phyloP scores from a whole-genome alignment of 768 basidiomycete genomes.

The Agrocybe praecox region DNA sequence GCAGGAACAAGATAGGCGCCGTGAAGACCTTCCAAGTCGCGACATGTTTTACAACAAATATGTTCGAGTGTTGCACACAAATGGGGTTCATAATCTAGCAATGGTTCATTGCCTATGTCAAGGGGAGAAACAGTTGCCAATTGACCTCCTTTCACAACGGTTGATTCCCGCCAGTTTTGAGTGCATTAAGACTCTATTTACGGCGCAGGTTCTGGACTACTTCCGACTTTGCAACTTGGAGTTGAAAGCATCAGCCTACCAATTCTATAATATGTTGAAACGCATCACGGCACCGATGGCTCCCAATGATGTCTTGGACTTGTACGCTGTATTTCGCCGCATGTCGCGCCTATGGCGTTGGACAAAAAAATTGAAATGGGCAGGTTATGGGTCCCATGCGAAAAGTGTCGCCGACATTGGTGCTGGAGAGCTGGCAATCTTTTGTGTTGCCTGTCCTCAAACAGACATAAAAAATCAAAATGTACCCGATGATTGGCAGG shows the following conservation, averaged over 20 bases:
- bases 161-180: conserved; percentile 1
- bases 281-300: conserved; percentile 1
- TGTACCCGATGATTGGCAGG: too few species aligned
- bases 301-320: neutral
- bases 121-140: neutral
- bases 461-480: too few species aligned
- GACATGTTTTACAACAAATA: conserved; percentile 9
- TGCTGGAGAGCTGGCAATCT: too few species aligned
- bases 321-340: conserved; percentile 5
- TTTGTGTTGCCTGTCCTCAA: too few species aligned
- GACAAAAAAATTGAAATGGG: conserved; percentile 13
- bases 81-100: conserved; percentile 2
- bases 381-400: neutral
- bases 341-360: conserved; percentile 11
- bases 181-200: neutral
- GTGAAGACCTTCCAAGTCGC: neutral
- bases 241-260: conserved; percentile 5
- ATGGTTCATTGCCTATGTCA: neutral
- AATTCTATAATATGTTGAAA: neutral
- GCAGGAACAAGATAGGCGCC: neutral
- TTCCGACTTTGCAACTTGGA: conserved; percentile 3
- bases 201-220: neutral
- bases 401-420: neutral
- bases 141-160: neutral
- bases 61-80: neutral